Base-by-base conservation (phyloP, 371 early-diverging fungal species). In the Basidiobolus meristosporus region DNA sequence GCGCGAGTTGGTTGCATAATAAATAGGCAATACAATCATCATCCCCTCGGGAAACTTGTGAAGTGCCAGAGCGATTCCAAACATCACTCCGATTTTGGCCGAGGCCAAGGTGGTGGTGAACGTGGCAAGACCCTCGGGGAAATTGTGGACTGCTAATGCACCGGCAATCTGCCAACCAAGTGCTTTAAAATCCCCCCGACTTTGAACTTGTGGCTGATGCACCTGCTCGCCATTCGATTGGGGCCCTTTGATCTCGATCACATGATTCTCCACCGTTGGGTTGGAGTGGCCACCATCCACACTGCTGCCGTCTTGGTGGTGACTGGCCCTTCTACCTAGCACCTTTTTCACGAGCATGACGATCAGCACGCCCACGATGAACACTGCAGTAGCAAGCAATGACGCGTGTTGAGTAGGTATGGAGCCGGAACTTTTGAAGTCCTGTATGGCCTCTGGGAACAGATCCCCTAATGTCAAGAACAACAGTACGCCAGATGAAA, bases 41-140 rank as follows among this genome's bases (percentile, higher is more conserved):
- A 50, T 23, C 15, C 50, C 46, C 35, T 50, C 50, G 1, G 50
- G 50, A 23, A 50, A 37, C 38, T 50, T 50, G 33, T 50, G 50
- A 29, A 50, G 37, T 17, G 43, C 28, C 16, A 50, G 41, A 10
- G 50, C 50, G 28, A 50, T 42, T 1, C 39, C 43, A 29, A 42
- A 50, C 11, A 50, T 16, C 1, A 39, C 14, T 12, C 50, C 50
- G 15, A 40, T 35, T 20, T 31, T 21, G n/a, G 36, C 3, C 4
- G 35, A 29, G 0, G 22, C 18, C 20, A 45, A 38, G 5, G 46
- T 35, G 1, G 50, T 22, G n/a, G 44, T 15, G 31, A 50, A 50
- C 3, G 42, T 31, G 3, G 43, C 41, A 4, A 49, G 16, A 14
- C 50, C 50, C 39, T 49, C 50, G 2, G 50, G 50, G 16, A 49